Base-by-base conservation (phyloP, 805 yeast genomes). In the Kodamaea kaohsiungensis region DNA sequence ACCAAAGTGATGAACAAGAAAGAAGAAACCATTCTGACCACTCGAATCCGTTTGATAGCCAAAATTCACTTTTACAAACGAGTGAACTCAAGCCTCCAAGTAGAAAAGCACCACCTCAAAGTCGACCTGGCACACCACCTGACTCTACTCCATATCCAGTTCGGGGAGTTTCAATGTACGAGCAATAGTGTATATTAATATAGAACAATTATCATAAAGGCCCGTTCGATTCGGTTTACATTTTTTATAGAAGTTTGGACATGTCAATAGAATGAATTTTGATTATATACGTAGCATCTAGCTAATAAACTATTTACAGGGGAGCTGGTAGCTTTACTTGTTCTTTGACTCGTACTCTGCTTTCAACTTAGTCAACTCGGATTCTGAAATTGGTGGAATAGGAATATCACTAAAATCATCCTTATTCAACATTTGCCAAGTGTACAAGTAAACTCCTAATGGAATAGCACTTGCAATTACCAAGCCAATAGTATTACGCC, bases 341-440 rank as follows among this genome's bases (percentile, higher is more conserved):
- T 42, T 46, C 30, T 46, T 70, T 46, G 67, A 79, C 67, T 85
- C 88, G 65, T 87, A 89, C 67, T 90, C 96, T 65, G 80, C 77
- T 70, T 82, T 85, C 74, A 92, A 80, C 68, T 83, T 78, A 49
- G 81, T 82, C 65, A 93, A 77, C 66, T 91, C 95, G 52, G 80
- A 85, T 56, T 88, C 95, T 40, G 87, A 80, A 55, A 93, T 79
- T 16, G 98, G 98, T 48, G 99, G 99, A 60, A 93, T 85, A 42
- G 98, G 98, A 61, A 93, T 90, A 67, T 92, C 97, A 46, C 80
- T 84, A 68, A 93, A 91, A 59, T 93, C 96, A 66, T 91, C 97
- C 64, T 78, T 78, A 59, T 83, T 84, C 62, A 89, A 75, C 64
- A 83, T 80, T 59, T 81, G 73, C 79, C 83, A 86, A 0, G 96